A percentile compares a stretch with the other conserved stretches of the same genome.
Evolutionary conservation across 2,329 filamentous ascomycete species (phyloP).

Genomic region (Calonectria pseudoreteaudii): DNA sequence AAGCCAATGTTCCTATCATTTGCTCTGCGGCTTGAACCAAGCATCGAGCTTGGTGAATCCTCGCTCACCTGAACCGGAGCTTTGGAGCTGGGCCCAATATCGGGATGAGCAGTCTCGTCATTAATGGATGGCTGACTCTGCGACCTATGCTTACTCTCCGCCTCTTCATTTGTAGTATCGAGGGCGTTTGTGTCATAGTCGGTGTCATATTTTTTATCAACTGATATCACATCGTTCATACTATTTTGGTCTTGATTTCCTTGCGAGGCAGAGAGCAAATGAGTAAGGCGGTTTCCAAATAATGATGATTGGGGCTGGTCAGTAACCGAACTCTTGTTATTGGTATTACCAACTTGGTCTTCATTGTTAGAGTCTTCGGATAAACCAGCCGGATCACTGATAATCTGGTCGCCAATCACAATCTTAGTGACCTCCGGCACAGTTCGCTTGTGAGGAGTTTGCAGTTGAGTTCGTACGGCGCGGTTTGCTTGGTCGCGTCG

Average conservation of each 20-base stretch:
- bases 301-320: conserved; percentile 33
- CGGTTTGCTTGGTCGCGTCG: conserved; percentile 16
- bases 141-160: not conserved
- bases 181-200: not conserved
- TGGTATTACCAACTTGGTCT: not conserved
- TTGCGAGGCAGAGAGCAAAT: conserved; percentile 34
- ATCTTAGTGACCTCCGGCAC: conserved; percentile 30
- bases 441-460: conserved; percentile 11
- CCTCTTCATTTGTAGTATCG: not conserved
- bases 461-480: conserved; percentile 1
- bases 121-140: not conserved
- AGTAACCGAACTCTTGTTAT: conserved; percentile 2
- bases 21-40: not conserved
- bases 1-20: too few relatives aligned
- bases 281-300: conserved; percentile 32
- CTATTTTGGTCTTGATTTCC: not conserved
- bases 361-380: not conserved
- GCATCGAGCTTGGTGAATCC: not conserved
- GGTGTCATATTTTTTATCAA: conserved; percentile 10
- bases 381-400: not conserved
- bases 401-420: conserved; percentile 35
- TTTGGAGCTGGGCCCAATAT: not conserved
- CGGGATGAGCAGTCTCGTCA: not conserved
- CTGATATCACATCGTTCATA: conserved; percentile 25
- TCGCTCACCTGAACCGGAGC: not conserved